phyloP scores from a whole-genome alignment of 148 eudicot genomes.

The Hydrangea macrophylla region DNA sequence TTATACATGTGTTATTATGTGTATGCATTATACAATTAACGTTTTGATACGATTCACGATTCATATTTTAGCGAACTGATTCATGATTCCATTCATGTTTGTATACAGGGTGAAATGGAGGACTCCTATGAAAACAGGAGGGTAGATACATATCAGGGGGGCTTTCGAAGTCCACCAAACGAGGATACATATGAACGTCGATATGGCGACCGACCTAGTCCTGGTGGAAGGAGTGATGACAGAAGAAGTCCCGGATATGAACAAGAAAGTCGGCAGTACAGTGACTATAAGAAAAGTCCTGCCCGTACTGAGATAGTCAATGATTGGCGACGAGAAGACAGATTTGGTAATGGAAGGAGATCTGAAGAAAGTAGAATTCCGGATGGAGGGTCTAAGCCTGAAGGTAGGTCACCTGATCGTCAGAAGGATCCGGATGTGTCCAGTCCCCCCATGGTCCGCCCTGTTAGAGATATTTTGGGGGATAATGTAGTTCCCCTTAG shows the following conservation, averaged over 20 bases:
- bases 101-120: slow-evolving; percentile 67
- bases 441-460: slow-evolving; percentile 68
- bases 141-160: slow-evolving; percentile 48
- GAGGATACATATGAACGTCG: slow-evolving; percentile 65
- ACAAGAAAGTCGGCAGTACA: slow-evolving; percentile 42
- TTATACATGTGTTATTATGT: too few relatives aligned
- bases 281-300: slow-evolving; percentile 69
- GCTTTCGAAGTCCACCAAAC: slow-evolving; percentile 81
- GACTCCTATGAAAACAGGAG: slow-evolving; percentile 57
- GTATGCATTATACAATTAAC: too few relatives aligned
- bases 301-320: slow-evolving; percentile 57
- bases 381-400: slow-evolving; percentile 69
- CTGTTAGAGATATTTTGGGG: slow-evolving; percentile 84
- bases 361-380: slow-evolving; percentile 58
- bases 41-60: too few relatives aligned
- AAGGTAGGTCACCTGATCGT: slow-evolving; percentile 70
- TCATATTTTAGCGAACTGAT: too few relatives aligned
- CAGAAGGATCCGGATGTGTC: slow-evolving; percentile 51
- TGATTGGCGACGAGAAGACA: slow-evolving; percentile 90
- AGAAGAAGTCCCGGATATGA: slow-evolving; percentile 83
- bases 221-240: slow-evolving; percentile 56
- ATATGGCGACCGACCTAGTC: slow-evolving; percentile 64
- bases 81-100: too few relatives aligned
- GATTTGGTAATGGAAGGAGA: slow-evolving; percentile 76
- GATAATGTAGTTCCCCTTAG: slow-evolving; percentile 73